Evolutionary conservation across 257 asterid genomes (phyloP).

Genomic region (Verbascum thapsus): DNA sequence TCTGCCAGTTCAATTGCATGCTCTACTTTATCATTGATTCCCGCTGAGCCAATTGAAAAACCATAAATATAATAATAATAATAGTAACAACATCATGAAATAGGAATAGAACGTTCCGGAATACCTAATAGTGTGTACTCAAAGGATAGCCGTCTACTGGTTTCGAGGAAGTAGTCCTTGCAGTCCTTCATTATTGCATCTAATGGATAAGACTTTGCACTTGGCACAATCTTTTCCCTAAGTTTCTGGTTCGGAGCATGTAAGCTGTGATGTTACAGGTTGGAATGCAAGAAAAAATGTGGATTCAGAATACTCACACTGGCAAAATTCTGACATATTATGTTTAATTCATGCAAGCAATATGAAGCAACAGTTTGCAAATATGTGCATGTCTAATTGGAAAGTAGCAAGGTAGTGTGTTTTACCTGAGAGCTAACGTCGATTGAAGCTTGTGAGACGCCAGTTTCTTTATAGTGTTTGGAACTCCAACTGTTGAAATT

Average conservation of each 20-base stretch:
- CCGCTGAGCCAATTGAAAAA: constrained; percentile 59
- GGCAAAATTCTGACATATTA: not conserved
- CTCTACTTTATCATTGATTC: constrained; percentile 74
- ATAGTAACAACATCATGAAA: too few species aligned
- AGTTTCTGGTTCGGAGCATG: constrained; percentile 95
- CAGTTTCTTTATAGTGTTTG: constrained; percentile 81
- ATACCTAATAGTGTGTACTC: constrained; percentile 90
- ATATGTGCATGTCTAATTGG: not conserved
- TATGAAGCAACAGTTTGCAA: not conserved
- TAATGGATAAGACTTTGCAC: constrained; percentile 87
- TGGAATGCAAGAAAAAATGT: constrained; percentile 26
- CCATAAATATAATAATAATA: constrained; percentile 5
- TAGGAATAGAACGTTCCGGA: too few species aligned
- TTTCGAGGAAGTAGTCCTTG: constrained; percentile 80
- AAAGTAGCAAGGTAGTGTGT: constrained; percentile 20
- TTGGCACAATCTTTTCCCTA: constrained; percentile 85
- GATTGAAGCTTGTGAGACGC: constrained; percentile 95
- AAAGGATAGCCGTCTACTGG: constrained; percentile 85
- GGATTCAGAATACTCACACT: constrained; percentile 6
- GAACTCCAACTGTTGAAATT: constrained; percentile 95
- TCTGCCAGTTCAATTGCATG: constrained; percentile 81
- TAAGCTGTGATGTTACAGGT: constrained; percentile 55
- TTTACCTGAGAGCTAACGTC: constrained; percentile 90
- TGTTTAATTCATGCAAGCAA: not conserved
- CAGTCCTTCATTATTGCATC: constrained; percentile 96